Conservation (phyloP, 2,329 filamentous ascomycete species). For the Exserohilum rostratum region DNA sequence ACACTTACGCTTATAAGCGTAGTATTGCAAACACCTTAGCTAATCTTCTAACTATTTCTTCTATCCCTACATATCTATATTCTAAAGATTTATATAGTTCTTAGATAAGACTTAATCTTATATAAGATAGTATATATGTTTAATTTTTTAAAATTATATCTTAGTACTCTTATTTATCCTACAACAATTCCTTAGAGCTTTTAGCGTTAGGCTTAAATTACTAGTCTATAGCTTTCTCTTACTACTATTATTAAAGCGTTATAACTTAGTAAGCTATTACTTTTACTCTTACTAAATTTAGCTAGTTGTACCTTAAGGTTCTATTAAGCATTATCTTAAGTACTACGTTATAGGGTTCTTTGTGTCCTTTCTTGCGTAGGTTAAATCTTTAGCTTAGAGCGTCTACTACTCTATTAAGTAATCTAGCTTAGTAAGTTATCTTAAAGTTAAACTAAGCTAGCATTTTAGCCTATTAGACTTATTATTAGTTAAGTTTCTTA, state of each 20-base stretch:
- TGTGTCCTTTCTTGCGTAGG: background rate
- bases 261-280: background rate
- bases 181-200: background rate
- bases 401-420: background rate
- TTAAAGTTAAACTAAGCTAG: constrained; percentile 6
- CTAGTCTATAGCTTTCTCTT: background rate
- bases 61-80: background rate
- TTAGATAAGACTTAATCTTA: background rate
- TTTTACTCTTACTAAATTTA: background rate
- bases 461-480: constrained; percentile 3
- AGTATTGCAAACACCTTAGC: background rate
- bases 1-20: background rate
- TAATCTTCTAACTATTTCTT: background rate
- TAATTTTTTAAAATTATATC: background rate
- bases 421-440: constrained; percentile 1
- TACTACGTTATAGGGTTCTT: background rate
- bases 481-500: constrained; percentile 2
- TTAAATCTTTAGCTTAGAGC: background rate
- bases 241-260: background rate
- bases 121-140: background rate
- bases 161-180: background rate
- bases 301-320: background rate
- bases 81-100: background rate
- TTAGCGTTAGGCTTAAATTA: background rate
- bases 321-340: background rate